phyloP scores from a whole-genome alignment of 345 rosid genomes.

The Eucalyptus curtisii region DNA sequence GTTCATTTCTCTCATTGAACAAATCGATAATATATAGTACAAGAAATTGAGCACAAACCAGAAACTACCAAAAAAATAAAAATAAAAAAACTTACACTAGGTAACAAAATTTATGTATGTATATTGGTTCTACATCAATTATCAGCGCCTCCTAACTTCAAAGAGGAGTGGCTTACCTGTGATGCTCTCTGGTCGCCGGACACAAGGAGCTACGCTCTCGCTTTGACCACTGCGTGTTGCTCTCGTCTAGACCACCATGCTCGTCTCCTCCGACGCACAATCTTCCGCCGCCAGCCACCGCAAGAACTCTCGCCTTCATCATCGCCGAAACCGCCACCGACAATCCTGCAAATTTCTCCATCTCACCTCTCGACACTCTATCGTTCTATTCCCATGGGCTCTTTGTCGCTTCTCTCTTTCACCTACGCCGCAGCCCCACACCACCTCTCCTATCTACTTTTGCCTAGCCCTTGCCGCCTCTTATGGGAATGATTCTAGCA shows the following conservation, averaged over 20 bases:
- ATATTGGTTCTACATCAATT: neutral
- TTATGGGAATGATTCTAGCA: neutral
- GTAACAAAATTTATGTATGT: neutral
- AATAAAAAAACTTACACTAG: neutral
- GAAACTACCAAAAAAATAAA: neutral
- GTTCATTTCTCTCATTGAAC: neutral
- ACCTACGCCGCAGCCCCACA: neutral
- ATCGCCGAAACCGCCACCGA: rapidly evolving
- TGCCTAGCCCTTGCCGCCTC: neutral
- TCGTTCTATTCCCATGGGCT: neutral
- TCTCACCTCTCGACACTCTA: neutral
- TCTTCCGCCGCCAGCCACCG: neutral
- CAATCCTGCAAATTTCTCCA: neutral
- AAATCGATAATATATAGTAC: neutral
- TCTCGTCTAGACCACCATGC: neutral
- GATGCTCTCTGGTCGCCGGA: neutral
- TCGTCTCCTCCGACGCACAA: neutral
- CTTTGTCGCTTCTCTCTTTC: neutral
- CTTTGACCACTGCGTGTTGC: neutral
- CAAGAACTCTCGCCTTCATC: neutral
- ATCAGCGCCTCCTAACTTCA: neutral
- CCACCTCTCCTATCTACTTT: neutral
- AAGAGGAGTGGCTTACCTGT: neutral
- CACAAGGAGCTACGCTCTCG: neutral
- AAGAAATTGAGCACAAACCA: neutral